A percentile compares a stretch with the other conserved stretches of the same genome.
Evolutionary conservation across 495 filamentous ascomycete species (phyloP).

Genomic region (Penicillium cataractarum): DNA sequence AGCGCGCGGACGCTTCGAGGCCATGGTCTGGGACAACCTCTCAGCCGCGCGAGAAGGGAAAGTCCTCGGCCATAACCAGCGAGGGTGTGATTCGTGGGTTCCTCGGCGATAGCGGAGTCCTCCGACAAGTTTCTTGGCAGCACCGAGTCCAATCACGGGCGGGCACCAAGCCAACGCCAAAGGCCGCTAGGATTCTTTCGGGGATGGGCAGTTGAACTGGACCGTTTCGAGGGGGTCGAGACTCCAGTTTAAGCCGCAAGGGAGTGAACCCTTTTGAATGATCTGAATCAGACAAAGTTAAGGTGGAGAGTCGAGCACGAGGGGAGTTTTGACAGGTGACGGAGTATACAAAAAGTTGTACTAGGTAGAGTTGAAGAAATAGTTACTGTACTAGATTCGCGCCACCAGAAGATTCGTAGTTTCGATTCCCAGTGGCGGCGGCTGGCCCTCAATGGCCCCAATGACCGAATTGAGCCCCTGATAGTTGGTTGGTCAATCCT

Average conservation of each 20-base stretch:
- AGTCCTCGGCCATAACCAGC: background rate
- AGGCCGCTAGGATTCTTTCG: background rate
- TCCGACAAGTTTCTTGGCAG: constrained; percentile 9
- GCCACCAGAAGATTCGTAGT: background rate
- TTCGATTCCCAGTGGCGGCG: background rate
- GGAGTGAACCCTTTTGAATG: background rate
- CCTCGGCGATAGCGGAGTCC: constrained; percentile 10
- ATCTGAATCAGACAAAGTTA: background rate
- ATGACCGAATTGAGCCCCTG: background rate
- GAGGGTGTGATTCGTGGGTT: constrained; percentile 16
- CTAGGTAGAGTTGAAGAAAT: background rate
- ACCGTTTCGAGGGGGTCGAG: background rate
- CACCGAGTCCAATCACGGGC: constrained; percentile 4
- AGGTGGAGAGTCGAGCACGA: background rate
- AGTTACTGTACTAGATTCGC: background rate
- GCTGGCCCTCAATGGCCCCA: background rate
- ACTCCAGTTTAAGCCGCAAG: constrained; percentile 9
- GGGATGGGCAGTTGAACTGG: background rate
- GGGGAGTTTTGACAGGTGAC: background rate
- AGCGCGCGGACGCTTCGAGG: constrained; percentile 77
- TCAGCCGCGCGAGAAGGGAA: constrained; percentile 8
- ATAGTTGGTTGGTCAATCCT: background rate
- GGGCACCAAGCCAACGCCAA: background rate
- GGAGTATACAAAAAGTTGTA: too few relatives aligned
- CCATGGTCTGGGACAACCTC: constrained; percentile 54